These are phyloP conservation scores for Hyaloscypha bicolor DNA, from an alignment of 495 filamentous ascomycete genomes.

Conservation along the genomic window DNA sequence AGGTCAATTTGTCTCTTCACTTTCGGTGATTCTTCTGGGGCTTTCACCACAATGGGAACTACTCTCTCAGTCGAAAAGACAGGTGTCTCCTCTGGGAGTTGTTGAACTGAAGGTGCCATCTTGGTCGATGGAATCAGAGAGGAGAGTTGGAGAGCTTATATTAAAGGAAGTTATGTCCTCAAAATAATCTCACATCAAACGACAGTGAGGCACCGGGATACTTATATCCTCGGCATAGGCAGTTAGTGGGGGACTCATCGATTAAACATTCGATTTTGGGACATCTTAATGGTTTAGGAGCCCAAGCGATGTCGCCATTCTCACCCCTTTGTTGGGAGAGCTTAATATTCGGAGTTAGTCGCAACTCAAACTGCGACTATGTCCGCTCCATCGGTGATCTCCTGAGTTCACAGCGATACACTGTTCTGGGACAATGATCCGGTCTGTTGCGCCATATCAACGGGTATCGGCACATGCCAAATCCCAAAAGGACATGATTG, in stretches of 20 bases:
- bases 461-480: background rate
- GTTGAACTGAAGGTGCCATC: slow-evolving; percentile 20
- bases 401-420: background rate
- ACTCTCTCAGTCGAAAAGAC: background rate
- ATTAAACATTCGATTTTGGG: background rate
- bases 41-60: background rate
- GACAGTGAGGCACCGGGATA: background rate
- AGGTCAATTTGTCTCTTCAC: slow-evolving; percentile 17
- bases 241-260: background rate
- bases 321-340: no score
- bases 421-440: background rate
- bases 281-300: background rate
- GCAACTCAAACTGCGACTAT: background rate
- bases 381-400: background rate
- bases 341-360: background rate
- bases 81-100: background rate
- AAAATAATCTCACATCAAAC: background rate
- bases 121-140: background rate
- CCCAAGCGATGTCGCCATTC: no score
- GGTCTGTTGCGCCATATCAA: background rate
- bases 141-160: no score
- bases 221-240: background rate
- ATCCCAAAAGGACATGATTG: background rate
- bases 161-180: background rate
- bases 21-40: slow-evolving; percentile 1